These are phyloP conservation scores for Tylopilus felleus DNA, from an alignment of 768 basidiomycete species.

Conservation along the genomic window DNA sequence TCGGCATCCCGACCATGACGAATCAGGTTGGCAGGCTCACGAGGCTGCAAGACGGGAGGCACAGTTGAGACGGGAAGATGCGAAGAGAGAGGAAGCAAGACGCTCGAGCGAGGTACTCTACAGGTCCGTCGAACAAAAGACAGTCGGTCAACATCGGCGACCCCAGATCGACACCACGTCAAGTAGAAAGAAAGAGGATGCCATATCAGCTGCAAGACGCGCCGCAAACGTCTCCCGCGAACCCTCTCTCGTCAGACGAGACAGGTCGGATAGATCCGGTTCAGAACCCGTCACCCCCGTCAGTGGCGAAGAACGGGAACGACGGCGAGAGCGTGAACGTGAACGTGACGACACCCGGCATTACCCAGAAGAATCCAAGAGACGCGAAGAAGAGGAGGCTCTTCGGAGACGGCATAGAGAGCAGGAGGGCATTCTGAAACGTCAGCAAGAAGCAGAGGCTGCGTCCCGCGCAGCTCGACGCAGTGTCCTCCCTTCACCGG, in stretches of 20 bases:
- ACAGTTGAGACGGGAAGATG: slow-evolving; percentile 32
- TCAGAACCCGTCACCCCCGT: slow-evolving; percentile 28
- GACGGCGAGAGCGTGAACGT: slow-evolving; percentile 23
- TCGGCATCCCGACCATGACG: slow-evolving; percentile 27
- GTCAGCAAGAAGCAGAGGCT: slow-evolving; percentile 60
- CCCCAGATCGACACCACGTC: slow-evolving; percentile 28
- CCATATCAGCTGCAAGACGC: slow-evolving; percentile 23
- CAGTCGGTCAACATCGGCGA: slow-evolving; percentile 17
- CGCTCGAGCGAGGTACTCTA: slow-evolving; percentile 36
- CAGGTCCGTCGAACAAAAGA: slow-evolving; percentile 19
- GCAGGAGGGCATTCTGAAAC: slow-evolving; percentile 52
- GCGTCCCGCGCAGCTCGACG: slow-evolving; percentile 45
- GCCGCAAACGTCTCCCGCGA: slow-evolving; percentile 24
- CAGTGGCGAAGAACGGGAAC: slow-evolving; percentile 25
- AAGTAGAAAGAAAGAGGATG: slow-evolving; percentile 33
- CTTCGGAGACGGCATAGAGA: slow-evolving; percentile 47
- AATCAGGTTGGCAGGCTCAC: slow-evolving; percentile 33
- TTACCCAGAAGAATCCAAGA: slow-evolving; percentile 44
- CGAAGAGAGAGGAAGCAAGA: slow-evolving; percentile 35
- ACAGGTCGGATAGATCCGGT: slow-evolving; percentile 20
- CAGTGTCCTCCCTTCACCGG: slow-evolving; percentile 29
- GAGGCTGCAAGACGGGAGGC: slow-evolving; percentile 32
- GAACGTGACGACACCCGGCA: slow-evolving; percentile 32
- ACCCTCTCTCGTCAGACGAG: slow-evolving; percentile 22
- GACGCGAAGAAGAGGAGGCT: slow-evolving; percentile 46